Evolutionary conservation across 2,329 filamentous ascomycete genomes (phyloP), one percentile per base, ranked within the genome.

Genomic region (Colletotrichum sp.): DNA sequence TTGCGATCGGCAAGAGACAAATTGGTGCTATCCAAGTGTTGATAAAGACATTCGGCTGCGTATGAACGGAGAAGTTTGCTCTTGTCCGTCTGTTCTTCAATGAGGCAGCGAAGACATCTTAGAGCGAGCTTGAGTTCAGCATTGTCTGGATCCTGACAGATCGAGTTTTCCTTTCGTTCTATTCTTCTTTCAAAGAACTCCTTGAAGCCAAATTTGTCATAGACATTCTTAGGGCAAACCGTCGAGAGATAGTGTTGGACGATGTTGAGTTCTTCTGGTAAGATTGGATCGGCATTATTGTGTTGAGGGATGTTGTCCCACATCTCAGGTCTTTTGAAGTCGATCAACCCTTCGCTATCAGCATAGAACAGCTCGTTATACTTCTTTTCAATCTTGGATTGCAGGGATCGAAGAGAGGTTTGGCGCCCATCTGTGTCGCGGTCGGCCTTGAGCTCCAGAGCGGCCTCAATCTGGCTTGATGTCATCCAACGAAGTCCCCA

Each of bases 141-240:
- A 49, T 85, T 85, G 10, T 84, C 81, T 0, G 79, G 78, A 36
- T 85, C 84, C 15, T 81, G 71, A 60, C 79, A 81, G 52, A 85
- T 84, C 2, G 34, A 72, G 63, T 79, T 81, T 30, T 82, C 79
- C 68, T 82, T 82, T 4, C 80, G 77, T 26, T 76, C 79, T 8
- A 82, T 34, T 69, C 83, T 84, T 12, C 74, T 65, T 3, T 81
- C 72, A 64, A 85, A 83, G 63, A 85, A 85, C 1, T 81, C 72
- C 4, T 84, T 81, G 49, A 85, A 84, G 1, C 81, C 82, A 32
- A 85, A 83, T 8, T 81, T 80, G 6, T 77, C 49, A 39, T 83
- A 85, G 8, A 85, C 79, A 1, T 83, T 81, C 1, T 74, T 69
- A 0, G 84, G 83, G 30, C 83, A 85, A 15, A 85, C 82, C 13